Evolutionary conservation across 75 land plant species (phyloP).

Genomic region (Cryptomeria japonica): DNA sequence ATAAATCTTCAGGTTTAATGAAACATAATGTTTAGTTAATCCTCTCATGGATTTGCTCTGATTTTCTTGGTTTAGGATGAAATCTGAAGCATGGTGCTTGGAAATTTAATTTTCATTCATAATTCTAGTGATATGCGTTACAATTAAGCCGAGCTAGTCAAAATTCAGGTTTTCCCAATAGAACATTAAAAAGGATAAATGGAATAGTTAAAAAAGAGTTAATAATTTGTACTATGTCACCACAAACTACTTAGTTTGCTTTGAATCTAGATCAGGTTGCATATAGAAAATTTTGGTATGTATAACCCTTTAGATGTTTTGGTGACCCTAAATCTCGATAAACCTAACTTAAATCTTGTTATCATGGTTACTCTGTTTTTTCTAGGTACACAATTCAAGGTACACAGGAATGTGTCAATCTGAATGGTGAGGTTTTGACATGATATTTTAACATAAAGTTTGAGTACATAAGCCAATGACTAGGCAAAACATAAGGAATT

Average conservation of each 20-base stretch:
- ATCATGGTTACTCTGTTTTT: too few relatives aligned
- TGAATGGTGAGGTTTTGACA: too few relatives aligned
- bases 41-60: not conserved
- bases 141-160: not conserved
- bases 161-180: not conserved
- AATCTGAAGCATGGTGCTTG: not conserved
- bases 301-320: too few relatives aligned
- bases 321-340: too few relatives aligned
- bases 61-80: not conserved
- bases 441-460: too few relatives aligned
- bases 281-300: too few relatives aligned
- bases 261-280: not conserved
- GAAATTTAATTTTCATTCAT: not conserved
- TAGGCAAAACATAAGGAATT: too few relatives aligned
- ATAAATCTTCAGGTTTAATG: constrained; percentile 51
- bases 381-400: too few relatives aligned
- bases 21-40: not conserved
- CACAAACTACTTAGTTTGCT: not conserved
- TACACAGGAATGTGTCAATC: too few relatives aligned
- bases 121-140: not conserved
- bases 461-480: too few relatives aligned
- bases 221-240: not conserved
- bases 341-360: too few relatives aligned
- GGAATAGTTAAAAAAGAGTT: not conserved
- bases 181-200: not conserved